phyloP scores from a whole-genome alignment of 176 grass and related monocot species.

The Eragrostis nindensis region DNA sequence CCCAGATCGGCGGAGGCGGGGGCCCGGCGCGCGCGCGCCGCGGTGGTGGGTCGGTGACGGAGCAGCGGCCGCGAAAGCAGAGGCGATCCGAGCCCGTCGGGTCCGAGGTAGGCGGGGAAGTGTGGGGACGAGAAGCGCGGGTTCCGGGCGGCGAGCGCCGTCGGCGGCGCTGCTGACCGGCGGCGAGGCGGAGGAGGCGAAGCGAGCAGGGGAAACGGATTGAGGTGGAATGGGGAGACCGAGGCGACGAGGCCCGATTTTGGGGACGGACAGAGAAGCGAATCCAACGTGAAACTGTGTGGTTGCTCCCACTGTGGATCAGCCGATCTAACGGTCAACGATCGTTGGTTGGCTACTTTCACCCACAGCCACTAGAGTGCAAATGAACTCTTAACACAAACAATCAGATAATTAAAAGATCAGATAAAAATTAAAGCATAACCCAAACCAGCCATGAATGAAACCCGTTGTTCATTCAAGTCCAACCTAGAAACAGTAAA shows the following conservation, averaged over 20 bases:
- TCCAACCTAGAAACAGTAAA: no score
- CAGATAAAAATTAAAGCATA: no score
- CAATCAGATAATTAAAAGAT: no score
- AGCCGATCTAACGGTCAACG: background rate
- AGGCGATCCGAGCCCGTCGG: background rate
- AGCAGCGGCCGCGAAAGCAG: background rate
- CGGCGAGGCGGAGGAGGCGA: background rate
- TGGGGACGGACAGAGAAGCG: background rate
- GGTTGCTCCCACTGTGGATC: background rate
- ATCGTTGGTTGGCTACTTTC: background rate
- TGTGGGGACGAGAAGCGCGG: background rate
- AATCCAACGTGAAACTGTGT: slow-evolving; percentile 2
- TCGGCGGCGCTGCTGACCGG: slow-evolving; percentile 1
- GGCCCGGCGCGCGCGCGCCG: background rate
- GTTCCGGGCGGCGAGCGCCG: background rate
- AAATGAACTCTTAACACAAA: no score
- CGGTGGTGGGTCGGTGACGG: background rate
- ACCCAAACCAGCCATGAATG: no score
- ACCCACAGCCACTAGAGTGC: background rate
- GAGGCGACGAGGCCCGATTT: background rate
- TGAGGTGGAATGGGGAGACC: background rate
- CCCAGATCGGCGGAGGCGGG: background rate
- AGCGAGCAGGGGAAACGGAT: background rate
- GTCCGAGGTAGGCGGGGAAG: background rate
- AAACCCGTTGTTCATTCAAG: no score